Evolutionary conservation across 345 rosid genomes (phyloP).

Genomic region (Sisymbrium irio): DNA sequence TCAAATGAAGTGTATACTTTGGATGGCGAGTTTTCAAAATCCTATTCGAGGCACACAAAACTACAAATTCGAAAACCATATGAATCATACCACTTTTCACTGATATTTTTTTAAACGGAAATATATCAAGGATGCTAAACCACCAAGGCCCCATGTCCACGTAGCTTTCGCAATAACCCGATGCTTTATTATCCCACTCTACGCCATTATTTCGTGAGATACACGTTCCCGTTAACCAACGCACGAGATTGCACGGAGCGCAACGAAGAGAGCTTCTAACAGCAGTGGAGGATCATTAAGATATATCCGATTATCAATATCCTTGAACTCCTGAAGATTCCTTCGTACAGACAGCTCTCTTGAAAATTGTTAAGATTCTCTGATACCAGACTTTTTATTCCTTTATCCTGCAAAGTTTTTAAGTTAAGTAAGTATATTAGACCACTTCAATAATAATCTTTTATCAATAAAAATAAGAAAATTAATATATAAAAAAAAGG

Average conservation of each 20-base stretch:
- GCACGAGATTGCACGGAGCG: not conserved
- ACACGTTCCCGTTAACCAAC: slow-evolving; percentile 1
- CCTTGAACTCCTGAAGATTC: slow-evolving; percentile 25
- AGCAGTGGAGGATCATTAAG: not conserved
- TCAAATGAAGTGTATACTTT: too few species aligned
- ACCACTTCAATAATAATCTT: too few species aligned
- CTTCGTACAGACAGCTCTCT: slow-evolving; percentile 25
- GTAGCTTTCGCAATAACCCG: slow-evolving; percentile 7
- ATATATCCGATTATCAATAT: slow-evolving; percentile 8
- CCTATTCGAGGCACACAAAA: too few species aligned
- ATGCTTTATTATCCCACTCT: slow-evolving; percentile 14
- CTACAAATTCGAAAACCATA: too few species aligned
- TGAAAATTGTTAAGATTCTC: slow-evolving; percentile 16
- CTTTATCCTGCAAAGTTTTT: not conserved
- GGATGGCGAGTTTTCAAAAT: too few species aligned
- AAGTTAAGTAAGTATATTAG: too few species aligned
- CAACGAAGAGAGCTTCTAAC: not conserved
- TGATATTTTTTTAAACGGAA: not conserved
- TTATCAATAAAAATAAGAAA: too few species aligned
- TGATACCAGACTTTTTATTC: slow-evolving; percentile 16
- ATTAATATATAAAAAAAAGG: too few species aligned
- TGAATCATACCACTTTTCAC: too few species aligned
- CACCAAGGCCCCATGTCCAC: slow-evolving; percentile 4
- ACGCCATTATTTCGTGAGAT: not conserved
- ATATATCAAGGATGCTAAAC: not conserved